Evolutionary conservation across 2,329 filamentous ascomycete genomes (phyloP), one percentile per base, ranked within the genome.

Genomic region (Pseudocercospora fijiensis): DNA sequence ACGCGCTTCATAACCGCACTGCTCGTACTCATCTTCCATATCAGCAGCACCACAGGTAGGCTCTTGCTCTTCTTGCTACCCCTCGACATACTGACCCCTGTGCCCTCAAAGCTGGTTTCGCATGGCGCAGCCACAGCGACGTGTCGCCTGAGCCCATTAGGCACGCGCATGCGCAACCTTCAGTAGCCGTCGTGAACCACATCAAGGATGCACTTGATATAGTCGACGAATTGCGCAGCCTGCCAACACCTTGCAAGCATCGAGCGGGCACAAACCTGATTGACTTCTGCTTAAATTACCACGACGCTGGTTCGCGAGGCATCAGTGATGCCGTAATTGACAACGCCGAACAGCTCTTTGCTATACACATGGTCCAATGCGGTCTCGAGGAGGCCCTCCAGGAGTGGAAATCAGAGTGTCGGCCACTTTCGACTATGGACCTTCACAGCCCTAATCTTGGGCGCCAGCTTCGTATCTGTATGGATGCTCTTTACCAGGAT

Each of bases 321-420:
- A 53, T 71, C 4, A 63, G 61, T 56, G 47, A 67, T 5, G 70
- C 74, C 67, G 10, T 70, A 73, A 59, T 69, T 6, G 52, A 65
- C 26, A 28, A n/a, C 11, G 66, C 33, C n/a, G 43, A 82, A 66
- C 85, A 84, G 4, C 79, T 85, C 30, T 89, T 87, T 66, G 86
- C 86, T 1, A 83, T 84, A 8, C 83, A 86, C 51, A 78, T 89
- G 16, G 86, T 88, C 10, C 78, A 88, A 8, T 90, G 88, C 68
- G 87, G 89, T 70, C 78, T 88, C 7, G 78, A 80, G 10, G 82
- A 81, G 20, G 83, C 84, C 2, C 80, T 81, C 10, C 79, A 82
- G 16, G 61, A 74, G 10, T 76, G 85, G 41, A 86, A 87, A 2
- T 63, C 75, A 2, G 70, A 81, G 24, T 90, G 87, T 67, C 69